Evolutionary conservation across 1,284 basidiomycete genomes (phyloP), one percentile per base, ranked within the genome.

Genomic region (Pseudozyma pruni): DNA sequence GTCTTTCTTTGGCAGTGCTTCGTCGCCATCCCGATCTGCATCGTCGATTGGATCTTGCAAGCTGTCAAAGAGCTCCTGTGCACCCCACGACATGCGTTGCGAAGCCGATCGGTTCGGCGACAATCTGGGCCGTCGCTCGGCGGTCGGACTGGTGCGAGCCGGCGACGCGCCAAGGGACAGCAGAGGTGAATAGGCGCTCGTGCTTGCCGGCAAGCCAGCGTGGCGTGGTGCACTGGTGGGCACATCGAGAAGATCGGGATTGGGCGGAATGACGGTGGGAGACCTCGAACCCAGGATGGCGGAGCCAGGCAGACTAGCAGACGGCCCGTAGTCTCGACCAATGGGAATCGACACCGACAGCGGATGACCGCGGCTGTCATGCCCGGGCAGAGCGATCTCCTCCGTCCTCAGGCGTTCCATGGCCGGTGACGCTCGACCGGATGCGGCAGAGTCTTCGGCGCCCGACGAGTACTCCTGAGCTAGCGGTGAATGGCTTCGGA

Each of bases 371-470:
- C 31, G 35, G 46, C 34, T 53, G 29, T 68, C 70, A 29, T 46
- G 52, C 13, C 67, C 62, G n/a, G 61, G 57, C 47, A 48, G 25
- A 31, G 58, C 54, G 19, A 63, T 33, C 4, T 49, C 19, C 19
- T 67, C 50, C 10, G 57, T 31, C 13, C 43, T 43, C 31, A 50
- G 46, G 1, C 59, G 57, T 27, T 61, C 58, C 34, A 49, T 46
- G n/a, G 72, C 58, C n/a, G 75, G 72, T 17, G 75, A 76, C 23
- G 23, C 41, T 20, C 69, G 59, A 13, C 75, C 72, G 1, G 72
- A 75, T 25, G 46, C 42, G 8, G 20, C 43, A 7, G 50, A 35
- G 13, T 54, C 54, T 32, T 47, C 53, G 4, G 53, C 55, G 32
- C 53, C 46, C n/a, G 59, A 61, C n/a, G 61, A 61, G 50, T 62